Percentiles rank a stretch among this genome's conserved stretches.
Evolutionary conservation across 345 rosid genomes (phyloP).

Genomic region (Moricandia arvensis): DNA sequence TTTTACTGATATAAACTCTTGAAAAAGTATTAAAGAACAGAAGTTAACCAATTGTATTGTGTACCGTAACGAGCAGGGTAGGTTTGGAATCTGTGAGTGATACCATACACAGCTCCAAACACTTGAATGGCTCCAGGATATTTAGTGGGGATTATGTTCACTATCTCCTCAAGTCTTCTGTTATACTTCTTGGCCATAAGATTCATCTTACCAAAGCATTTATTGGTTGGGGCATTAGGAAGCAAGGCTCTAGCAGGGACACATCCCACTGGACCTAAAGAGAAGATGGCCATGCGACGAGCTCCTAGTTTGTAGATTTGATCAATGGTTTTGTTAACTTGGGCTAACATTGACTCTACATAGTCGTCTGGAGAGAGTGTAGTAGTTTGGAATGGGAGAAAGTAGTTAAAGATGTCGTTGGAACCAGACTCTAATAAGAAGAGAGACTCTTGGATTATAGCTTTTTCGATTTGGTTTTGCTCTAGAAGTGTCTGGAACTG

Average conservation of each 20-base stretch:
- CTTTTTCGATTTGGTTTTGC: slow-evolving; percentile 38
- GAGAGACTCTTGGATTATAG: slow-evolving; percentile 37
- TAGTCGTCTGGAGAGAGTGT: slow-evolving; percentile 42
- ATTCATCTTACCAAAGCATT: slow-evolving; percentile 56
- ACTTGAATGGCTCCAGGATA: slow-evolving; percentile 46
- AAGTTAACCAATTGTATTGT: background rate
- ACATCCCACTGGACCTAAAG: slow-evolving; percentile 62
- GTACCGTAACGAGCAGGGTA: slow-evolving; percentile 54
- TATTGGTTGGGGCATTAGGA: slow-evolving; percentile 43
- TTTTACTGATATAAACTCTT: background rate
- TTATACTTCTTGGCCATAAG: slow-evolving; percentile 55
- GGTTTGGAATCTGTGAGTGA: slow-evolving; percentile 46
- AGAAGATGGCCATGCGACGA: slow-evolving; percentile 51
- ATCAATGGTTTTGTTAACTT: slow-evolving; percentile 39
- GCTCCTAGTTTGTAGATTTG: slow-evolving; percentile 54
- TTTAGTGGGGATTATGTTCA: slow-evolving; percentile 35
- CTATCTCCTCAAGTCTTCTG: slow-evolving; percentile 46
- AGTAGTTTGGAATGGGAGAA: slow-evolving; percentile 35
- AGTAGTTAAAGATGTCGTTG: slow-evolving; percentile 58
- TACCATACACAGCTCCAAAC: slow-evolving; percentile 51
- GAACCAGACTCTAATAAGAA: slow-evolving; percentile 65
- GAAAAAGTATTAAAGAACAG: background rate
- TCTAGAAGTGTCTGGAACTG: slow-evolving; percentile 50
- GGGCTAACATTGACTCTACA: slow-evolving; percentile 46
- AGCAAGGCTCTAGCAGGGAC: slow-evolving; percentile 60